Evolutionary conservation across 2,329 filamentous ascomycete species (phyloP), one percentile per base, ranked within the genome.

Genomic region (Dactylellina haptotyla): DNA sequence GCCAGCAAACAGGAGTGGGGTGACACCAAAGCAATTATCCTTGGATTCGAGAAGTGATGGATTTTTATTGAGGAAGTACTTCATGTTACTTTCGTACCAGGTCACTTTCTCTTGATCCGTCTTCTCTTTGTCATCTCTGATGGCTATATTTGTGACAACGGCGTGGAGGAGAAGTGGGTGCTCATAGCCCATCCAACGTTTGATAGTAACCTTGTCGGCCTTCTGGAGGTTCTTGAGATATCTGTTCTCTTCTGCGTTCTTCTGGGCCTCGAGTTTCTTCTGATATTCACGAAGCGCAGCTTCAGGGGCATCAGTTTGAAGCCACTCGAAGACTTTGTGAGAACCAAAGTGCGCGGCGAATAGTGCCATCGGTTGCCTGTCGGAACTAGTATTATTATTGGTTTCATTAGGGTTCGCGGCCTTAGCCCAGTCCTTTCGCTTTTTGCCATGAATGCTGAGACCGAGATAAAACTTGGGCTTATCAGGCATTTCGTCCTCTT

Each of bases 381-480:
- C 81, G 56, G 81, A 78, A 8, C 83, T 84, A 0, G 79, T 80
- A 2, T 80, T 77, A 41, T 79, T 81, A 10, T 79, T 77, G 3
- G 83, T 80, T 32, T 83, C 79, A 28, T 82, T 82, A 12, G 76
- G 77, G 10, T 86, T 84, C 2, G 87, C 87, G 4, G 86, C 87
- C 20, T 84, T 85, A 0, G 90, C 90, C 92, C 91, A 96, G 76
- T 93, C 91, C 32, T 83, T 82, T 53, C 87, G 83, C 80, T 93
- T 93, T 80, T 87, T 88, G 1, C 91, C 91, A 75, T 90, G 88
- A 1, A 96, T 89, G 0, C 87, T 89, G 28, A 94, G 80, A 0
- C 92, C 92, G 80, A 91, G 89, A 78, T 96, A 96, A 79, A 87
- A 91, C 16, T 85, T 85, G 0, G 90, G 87, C 79, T 89, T 90